These are phyloP conservation scores for Cordyceps farinosa DNA, from an alignment of 2,329 filamentous ascomycete genomes.

Conservation along the genomic window DNA sequence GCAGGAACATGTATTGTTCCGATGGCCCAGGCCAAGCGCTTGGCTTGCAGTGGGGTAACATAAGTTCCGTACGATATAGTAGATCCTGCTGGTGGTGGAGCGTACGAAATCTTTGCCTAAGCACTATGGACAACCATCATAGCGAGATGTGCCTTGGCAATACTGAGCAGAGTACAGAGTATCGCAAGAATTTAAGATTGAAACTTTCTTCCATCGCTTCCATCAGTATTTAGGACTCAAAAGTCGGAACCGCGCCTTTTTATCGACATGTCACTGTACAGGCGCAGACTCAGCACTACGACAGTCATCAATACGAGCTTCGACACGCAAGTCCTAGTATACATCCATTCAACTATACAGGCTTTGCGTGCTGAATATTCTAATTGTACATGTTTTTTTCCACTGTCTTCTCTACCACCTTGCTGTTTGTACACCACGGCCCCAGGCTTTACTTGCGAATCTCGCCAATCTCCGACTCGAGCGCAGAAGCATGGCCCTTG, in stretches of 20 bases:
- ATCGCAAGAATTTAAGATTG: too few relatives aligned
- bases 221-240: too few relatives aligned
- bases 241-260: neutral
- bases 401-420: neutral
- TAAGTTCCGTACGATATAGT: too few relatives aligned
- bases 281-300: neutral
- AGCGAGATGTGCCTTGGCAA: too few relatives aligned
- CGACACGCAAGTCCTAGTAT: neutral
- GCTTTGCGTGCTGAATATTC: conserved; percentile 7
- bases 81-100: too few relatives aligned
- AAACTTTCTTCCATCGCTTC: too few relatives aligned
- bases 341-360: conserved; percentile 12
- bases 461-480: conserved; percentile 11
- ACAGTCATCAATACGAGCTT: neutral
- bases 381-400: conserved; percentile 10
- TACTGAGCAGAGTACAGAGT: too few relatives aligned
- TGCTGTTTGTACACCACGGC: neutral
- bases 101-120: too few relatives aligned
- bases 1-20: neutral
- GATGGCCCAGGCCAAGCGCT: neutral
- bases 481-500: neutral
- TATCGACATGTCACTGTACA: neutral
- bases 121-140: too few relatives aligned
- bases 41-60: too few relatives aligned
- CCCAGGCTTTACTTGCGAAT: neutral